These are phyloP conservation scores for Adansonia rubrostipa DNA, from an alignment of 441 rosid species.

Conservation along the genomic window DNA sequence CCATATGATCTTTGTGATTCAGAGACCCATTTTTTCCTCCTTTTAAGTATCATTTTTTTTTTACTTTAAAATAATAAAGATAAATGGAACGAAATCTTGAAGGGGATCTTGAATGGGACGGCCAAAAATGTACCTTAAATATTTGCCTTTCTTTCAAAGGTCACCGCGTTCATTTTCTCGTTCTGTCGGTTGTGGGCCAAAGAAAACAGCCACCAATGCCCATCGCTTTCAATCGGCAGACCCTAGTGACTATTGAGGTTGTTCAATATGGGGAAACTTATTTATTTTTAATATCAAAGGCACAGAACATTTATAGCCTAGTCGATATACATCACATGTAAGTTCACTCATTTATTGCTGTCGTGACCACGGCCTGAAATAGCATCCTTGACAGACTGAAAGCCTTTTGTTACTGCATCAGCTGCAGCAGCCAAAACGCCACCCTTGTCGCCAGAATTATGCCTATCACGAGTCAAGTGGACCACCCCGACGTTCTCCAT, in stretches of 20 bases:
- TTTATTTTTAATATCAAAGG: not conserved
- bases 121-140: not conserved
- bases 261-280: too few species aligned
- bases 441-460: slow-evolving; percentile 21
- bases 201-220: not conserved
- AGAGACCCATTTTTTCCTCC: too few species aligned
- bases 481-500: slow-evolving; percentile 43
- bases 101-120: slow-evolving; percentile 9
- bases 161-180: not conserved
- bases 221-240: not conserved
- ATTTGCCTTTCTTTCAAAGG: not conserved
- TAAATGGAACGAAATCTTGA: not conserved
- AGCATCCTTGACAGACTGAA: slow-evolving; percentile 41
- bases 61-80: not conserved
- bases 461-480: slow-evolving; percentile 36
- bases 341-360: not conserved
- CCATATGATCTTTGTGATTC: not conserved
- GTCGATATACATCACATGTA: not conserved
- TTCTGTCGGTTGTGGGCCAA: not conserved
- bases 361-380: slow-evolving; percentile 34
- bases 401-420: slow-evolving; percentile 36
- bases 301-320: not conserved
- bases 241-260: not conserved
- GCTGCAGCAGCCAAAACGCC: slow-evolving; percentile 33
- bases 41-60: not conserved